These are phyloP conservation scores for Xylaria scruposa DNA, from an alignment of 495 filamentous ascomycete genomes.

Conservation along the genomic window DNA sequence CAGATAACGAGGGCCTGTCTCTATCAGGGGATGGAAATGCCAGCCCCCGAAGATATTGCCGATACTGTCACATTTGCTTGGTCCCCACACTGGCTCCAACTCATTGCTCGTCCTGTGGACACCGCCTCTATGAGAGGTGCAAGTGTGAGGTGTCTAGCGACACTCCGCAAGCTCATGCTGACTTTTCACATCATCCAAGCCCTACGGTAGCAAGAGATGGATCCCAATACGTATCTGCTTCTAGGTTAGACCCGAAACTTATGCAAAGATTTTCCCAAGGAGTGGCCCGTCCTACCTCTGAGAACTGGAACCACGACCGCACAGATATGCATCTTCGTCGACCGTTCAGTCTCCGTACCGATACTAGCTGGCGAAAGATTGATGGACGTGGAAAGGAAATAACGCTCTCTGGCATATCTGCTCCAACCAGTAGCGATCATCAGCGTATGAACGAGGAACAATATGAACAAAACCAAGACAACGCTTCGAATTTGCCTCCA, in stretches of 20 bases:
- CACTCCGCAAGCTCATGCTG: constrained; percentile 28
- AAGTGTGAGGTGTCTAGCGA: constrained; percentile 33
- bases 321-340: not conserved
- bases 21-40: constrained; percentile 41
- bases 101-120: constrained; percentile 48
- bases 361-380: constrained; percentile 10
- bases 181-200: constrained; percentile 25
- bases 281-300: not conserved
- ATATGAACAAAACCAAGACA: not conserved
- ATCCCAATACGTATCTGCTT: not conserved
- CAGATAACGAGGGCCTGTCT: constrained; percentile 44
- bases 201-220: constrained; percentile 13
- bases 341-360: not conserved
- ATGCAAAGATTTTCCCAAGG: not conserved
- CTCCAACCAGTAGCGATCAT: not conserved
- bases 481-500: not conserved
- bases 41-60: constrained; percentile 34
- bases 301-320: not conserved
- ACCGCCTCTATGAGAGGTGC: constrained; percentile 44
- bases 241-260: not conserved
- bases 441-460: not conserved
- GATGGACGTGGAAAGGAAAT: not conserved
- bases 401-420: not conserved
- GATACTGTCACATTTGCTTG: constrained; percentile 50
- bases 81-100: constrained; percentile 40